These are phyloP conservation scores for Nitzschia sp. DNA, from an alignment of 108 stramenopile genomes.

Conservation along the genomic window DNA sequence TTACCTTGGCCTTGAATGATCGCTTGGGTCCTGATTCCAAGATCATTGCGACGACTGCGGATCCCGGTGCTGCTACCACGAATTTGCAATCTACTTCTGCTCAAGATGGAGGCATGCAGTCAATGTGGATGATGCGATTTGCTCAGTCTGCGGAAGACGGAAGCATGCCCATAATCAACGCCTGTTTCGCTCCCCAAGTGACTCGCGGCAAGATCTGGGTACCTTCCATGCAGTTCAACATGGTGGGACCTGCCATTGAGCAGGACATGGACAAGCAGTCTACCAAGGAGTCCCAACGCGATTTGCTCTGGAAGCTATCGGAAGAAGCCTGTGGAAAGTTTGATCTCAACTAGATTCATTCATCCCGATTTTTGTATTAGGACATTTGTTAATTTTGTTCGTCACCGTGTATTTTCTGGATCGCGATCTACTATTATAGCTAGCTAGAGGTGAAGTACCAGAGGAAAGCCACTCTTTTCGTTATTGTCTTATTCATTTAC, in stretches of 20 bases:
- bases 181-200: conserved; percentile 25
- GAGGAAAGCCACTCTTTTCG: too few species aligned
- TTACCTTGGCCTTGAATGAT: conserved; percentile 51
- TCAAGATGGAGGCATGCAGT: conserved; percentile 9
- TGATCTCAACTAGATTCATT: neutral
- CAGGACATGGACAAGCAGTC: conserved; percentile 14
- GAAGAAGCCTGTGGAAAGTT: conserved; percentile 38
- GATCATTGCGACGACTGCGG: conserved; percentile 28
- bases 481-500: too few species aligned
- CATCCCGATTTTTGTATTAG: neutral
- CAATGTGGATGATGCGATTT: conserved; percentile 21
- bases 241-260: conserved; percentile 24
- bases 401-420: too few species aligned
- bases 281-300: neutral
- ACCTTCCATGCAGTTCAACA: neutral
- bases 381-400: neutral
- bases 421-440: too few species aligned
- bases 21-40: conserved; percentile 32
- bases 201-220: conserved; percentile 30
- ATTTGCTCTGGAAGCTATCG: conserved; percentile 28
- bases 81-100: conserved; percentile 17
- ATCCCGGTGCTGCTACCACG: conserved; percentile 27
- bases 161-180: conserved; percentile 33
- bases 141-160: conserved; percentile 32
- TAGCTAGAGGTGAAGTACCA: too few species aligned